Evolutionary conservation across 345 rosid species (phyloP).

Genomic region (Isatis tinctoria): DNA sequence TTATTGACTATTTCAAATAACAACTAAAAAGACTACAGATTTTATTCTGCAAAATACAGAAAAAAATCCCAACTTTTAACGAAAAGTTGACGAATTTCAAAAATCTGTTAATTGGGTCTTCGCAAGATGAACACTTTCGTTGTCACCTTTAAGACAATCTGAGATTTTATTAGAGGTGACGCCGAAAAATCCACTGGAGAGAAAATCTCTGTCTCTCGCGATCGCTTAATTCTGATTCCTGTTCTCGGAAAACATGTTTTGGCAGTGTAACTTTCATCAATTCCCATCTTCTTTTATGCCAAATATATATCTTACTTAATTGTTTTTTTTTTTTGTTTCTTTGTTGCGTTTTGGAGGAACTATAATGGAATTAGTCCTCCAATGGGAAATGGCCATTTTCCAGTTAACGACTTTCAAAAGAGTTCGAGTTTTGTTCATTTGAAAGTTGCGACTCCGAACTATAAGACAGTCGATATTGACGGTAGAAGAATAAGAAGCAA

Average conservation of each 20-base stretch:
- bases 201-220: neutral
- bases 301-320: too few species aligned
- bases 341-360: constrained; percentile 17
- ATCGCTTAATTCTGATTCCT: neutral
- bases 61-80: neutral
- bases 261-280: neutral
- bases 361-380: constrained; percentile 18
- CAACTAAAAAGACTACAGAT: too few species aligned
- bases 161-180: neutral
- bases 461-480: neutral
- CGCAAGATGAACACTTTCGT: neutral
- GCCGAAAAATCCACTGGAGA: neutral
- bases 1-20: too few species aligned
- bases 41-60: constrained; percentile 51
- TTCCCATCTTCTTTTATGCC: neutral
- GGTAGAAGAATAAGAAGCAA: neutral
- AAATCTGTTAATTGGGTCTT: neutral
- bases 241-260: neutral
- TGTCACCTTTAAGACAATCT: neutral
- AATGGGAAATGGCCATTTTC: constrained; percentile 23
- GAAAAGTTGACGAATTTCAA: neutral
- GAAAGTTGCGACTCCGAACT: neutral
- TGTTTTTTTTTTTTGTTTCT: too few species aligned
- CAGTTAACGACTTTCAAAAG: neutral
- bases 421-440: neutral